Base-by-base conservation (phyloP, 176 grass and related monocot species). In the Coix lacrymajobi region DNA sequence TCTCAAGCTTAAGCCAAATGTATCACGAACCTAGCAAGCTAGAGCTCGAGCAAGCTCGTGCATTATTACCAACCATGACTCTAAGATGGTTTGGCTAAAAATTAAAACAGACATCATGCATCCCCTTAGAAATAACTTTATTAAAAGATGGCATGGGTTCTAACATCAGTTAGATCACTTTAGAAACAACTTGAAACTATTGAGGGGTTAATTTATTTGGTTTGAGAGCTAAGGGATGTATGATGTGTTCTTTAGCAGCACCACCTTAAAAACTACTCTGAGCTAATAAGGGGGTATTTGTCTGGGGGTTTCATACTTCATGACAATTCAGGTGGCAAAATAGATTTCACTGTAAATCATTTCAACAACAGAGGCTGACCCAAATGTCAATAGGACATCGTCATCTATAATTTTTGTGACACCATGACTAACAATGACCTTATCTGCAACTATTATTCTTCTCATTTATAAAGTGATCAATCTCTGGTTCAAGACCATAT, bases 371-470 rank as follows among this genome's bases (percentile, higher is more conserved):
- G 90, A 96, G n/a, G 93, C 69, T 40, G 91, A 89, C 9, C 83
- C 88, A 70, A 92, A 93, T 30, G 94, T 93, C 63, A 97, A 51
- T 38, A 97, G 54, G 64, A 93, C 88, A 92, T 91, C 94, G 58
- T 79, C 84, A 79, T 93, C 86, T 89, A 88, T 81, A 31, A 93
- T 82, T 77, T 96, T 91, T 26, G 91, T 81, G 54, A 93, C 70
- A 49, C 83, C 83, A 74, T 97, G 88, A 76, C 80, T 85, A 39
- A 97, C 69, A 72, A 91, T 93, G 37, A 85, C 89, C 69, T 71
- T 85, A 84, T 87, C 79, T 41, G 89, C 84, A 85, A 87, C 75
- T 62, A 89, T 75, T 85, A 91, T 93, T 93, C 74, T 93, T 97
- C 86, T 89, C 88, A 60, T 87, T 85, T 78, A 93, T 91, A 77